Conservation (phyloP, 2,329 filamentous ascomycete genomes). For the Fusarium irregulare region DNA sequence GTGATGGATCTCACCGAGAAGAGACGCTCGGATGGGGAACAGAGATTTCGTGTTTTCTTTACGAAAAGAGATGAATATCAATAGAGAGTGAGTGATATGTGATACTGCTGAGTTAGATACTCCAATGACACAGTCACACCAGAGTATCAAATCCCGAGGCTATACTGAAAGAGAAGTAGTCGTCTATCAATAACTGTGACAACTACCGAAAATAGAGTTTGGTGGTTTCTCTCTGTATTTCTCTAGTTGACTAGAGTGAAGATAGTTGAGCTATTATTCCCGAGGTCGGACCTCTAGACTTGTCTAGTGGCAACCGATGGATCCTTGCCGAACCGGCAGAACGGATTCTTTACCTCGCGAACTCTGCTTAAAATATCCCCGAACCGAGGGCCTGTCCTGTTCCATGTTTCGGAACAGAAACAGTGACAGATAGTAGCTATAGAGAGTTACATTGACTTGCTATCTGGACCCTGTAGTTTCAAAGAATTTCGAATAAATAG, state of each 20-base stretch:
- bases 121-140: neutral
- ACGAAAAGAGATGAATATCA: neutral
- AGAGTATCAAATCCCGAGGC: neutral
- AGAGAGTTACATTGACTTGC: neutral
- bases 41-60: neutral
- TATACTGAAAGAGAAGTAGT: neutral
- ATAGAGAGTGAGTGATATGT: neutral
- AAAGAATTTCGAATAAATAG: neutral
- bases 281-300: slow-evolving; percentile 10
- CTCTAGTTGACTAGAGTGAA: neutral
- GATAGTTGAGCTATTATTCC: neutral
- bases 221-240: neutral
- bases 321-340: slow-evolving; percentile 17
- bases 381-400: slow-evolving; percentile 6
- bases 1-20: slow-evolving; percentile 2
- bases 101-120: neutral
- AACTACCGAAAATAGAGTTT: neutral
- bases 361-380: slow-evolving; percentile 2
- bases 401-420: neutral
- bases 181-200: neutral
- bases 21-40: slow-evolving; percentile 18
- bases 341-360: neutral
- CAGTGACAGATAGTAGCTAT: neutral
- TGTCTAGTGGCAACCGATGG: slow-evolving; percentile 1
- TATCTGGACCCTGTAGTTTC: neutral